Conservation (phyloP, 768 basidiomycete species). For the Daedaleopsis sinensis region DNA sequence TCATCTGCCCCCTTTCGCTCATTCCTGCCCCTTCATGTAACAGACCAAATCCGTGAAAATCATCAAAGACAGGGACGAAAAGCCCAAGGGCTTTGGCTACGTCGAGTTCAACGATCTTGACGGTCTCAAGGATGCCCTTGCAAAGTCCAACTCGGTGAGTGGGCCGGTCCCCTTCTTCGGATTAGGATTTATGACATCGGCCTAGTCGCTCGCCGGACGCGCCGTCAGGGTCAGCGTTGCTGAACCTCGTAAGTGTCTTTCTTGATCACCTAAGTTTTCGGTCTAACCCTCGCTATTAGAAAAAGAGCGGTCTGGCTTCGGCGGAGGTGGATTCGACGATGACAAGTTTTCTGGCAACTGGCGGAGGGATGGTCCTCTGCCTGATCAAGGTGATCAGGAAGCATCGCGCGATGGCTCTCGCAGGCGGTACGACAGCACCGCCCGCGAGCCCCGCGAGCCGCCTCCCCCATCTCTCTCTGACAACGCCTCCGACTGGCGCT, state of each 20-base stretch:
- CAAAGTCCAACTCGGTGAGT: conserved; percentile 70
- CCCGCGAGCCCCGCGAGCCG: conserved; percentile 44
- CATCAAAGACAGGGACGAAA: conserved; percentile 90
- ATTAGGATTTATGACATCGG: conserved; percentile 3
- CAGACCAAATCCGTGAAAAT: conserved; percentile 88
- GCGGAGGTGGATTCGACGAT: conserved; percentile 59
- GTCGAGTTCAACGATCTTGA: conserved; percentile 92
- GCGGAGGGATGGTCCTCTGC: conserved; percentile 87
- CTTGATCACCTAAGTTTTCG: conserved; percentile 15
- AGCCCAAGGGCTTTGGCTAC: conserved; percentile 98
- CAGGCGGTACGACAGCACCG: conserved; percentile 64
- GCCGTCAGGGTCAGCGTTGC: conserved; percentile 91
- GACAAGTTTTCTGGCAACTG: conserved; percentile 86
- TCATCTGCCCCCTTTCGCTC: not conserved
- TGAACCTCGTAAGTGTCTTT: conserved; percentile 78
- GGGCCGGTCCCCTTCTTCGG: not conserved
- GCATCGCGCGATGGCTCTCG: conserved; percentile 65
- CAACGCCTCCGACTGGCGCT: conserved; percentile 71
- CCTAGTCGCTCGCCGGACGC: conserved; percentile 73
- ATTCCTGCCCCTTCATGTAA: not conserved
- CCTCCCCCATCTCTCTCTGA: conserved; percentile 59
- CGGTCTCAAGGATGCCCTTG: conserved; percentile 81
- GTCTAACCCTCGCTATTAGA: conserved; percentile 45
- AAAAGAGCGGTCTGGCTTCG: conserved; percentile 69
- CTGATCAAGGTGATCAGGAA: conserved; percentile 60